Evolutionary conservation across 169 alveolate genomes (phyloP), one percentile per base, ranked within the genome.

Genomic region (Sarcocystis neurona): DNA sequence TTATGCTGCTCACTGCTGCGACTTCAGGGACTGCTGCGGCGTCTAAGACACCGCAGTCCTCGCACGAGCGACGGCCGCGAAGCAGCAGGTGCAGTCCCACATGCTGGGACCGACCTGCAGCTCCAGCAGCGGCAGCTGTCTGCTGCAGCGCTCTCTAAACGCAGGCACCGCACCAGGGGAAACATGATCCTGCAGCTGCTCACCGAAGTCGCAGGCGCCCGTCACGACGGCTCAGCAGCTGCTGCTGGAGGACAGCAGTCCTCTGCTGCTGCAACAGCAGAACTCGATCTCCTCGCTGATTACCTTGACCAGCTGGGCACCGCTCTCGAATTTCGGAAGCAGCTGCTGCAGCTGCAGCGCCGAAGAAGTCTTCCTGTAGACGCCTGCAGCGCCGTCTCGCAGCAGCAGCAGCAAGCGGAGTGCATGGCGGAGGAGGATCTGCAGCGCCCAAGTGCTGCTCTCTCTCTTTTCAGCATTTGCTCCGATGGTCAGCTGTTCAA

Each of bases 1-100:
- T 72, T 72, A 47, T 72, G 80, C 80, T 34, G 80, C 6, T 72
- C 80, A 2, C 80, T 72, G 53, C 80, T 72, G 1, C 80, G 80
- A 0, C 80, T 72, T 53, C 56, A 72, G 27, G 80, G 47, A 32
- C 53, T 72, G 95, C 84, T 96, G 93, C 90, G 60, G 86, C 68
- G 80, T 32, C 47, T 72, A 32, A 34, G 18, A 15, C 80, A 72
- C 80, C 80, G 41, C 37, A 4, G 39, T 15, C 80, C 80, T 27
- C 12, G 66, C 63, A 18, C 75, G 75, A n/a, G 75, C 8, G 75
- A 3, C n/a, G 43, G 44, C 6, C 6, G 70, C 70, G 70, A 27
- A 20, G 34, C 70, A 58, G 39, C 15, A 34, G 70, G 70, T 6
- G 30, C 70, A 2, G 70, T 2, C 70, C n/a, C 70, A 15, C n/a